These are phyloP conservation scores for Magnusiomyces fungicola DNA, from an alignment of 1,139 yeast genomes.

Conservation along the genomic window DNA sequence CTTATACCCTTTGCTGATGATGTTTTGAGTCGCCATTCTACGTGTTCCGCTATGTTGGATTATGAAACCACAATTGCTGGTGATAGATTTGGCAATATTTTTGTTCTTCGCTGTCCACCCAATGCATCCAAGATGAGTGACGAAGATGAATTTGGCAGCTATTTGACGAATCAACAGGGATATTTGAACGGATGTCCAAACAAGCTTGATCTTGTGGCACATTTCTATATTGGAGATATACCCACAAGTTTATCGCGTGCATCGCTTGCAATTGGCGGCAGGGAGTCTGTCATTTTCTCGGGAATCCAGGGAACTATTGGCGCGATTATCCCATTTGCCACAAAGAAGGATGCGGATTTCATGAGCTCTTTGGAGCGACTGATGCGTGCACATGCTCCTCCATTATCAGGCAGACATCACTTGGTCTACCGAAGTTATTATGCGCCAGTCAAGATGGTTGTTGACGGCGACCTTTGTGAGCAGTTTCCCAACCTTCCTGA, in stretches of 20 bases:
- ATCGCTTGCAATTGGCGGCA: constrained; percentile 50
- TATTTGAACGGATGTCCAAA: constrained; percentile 48
- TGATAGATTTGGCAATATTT: constrained; percentile 82
- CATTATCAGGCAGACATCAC: constrained; percentile 60
- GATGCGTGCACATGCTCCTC: constrained; percentile 39
- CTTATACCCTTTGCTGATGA: constrained; percentile 70
- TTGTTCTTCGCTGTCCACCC: constrained; percentile 54
- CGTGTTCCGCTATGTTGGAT: constrained; percentile 56
- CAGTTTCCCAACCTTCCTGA: constrained; percentile 38
- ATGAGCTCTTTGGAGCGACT: constrained; percentile 48
- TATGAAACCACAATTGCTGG: constrained; percentile 73
- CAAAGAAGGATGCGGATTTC: constrained; percentile 55
- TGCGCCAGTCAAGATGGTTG: constrained; percentile 63
- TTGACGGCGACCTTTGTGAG: constrained; percentile 88
- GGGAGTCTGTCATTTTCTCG: constrained; percentile 58
- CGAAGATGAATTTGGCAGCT: constrained; percentile 43
- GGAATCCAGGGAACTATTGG: constrained; percentile 85
- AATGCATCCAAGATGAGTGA: constrained; percentile 42
- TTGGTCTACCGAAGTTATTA: constrained; percentile 67
- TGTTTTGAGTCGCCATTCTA: constrained; percentile 55
- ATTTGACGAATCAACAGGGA: constrained; percentile 27
- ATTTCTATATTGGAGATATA: constrained; percentile 64
- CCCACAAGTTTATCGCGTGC: constrained; percentile 55
- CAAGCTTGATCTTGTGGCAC: constrained; percentile 49
- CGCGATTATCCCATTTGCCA: constrained; percentile 56